Conservation (phyloP, 768 basidiomycete species). For the Lanmaoa pseudosensibilis region DNA sequence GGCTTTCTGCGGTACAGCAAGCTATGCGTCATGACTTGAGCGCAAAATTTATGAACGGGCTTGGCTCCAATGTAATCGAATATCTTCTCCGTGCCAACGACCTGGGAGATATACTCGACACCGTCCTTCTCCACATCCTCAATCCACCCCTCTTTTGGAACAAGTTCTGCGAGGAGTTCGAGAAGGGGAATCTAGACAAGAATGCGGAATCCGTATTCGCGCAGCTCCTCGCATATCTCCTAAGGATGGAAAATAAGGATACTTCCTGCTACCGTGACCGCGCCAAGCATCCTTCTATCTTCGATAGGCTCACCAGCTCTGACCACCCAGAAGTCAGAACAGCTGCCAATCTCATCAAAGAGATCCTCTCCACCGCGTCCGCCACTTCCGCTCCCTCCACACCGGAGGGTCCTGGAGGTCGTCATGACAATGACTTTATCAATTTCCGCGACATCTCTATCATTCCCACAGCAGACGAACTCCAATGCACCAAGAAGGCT, state of each 20-base stretch:
- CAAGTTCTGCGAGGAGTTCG: constrained; percentile 37
- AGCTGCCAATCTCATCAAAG: constrained; percentile 41
- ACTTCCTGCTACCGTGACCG: constrained; percentile 40
- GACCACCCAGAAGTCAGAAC: constrained; percentile 24
- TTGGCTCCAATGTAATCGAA: constrained; percentile 35
- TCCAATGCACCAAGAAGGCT: constrained; percentile 42
- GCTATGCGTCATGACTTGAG: constrained; percentile 44
- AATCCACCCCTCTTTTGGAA: constrained; percentile 55
- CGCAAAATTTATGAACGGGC: constrained; percentile 43
- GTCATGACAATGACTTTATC: constrained; percentile 68
- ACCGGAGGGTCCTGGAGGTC: constrained; percentile 50
- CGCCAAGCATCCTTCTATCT: constrained; percentile 34
- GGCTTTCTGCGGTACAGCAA: constrained; percentile 39
- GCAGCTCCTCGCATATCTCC: constrained; percentile 50
- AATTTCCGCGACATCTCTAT: constrained; percentile 64
- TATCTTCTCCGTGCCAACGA: constrained; percentile 42
- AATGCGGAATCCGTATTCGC: constrained; percentile 42
- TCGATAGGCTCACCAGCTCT: constrained; percentile 28
- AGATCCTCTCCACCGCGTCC: constrained; percentile 34
- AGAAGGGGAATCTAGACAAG: constrained; percentile 33
- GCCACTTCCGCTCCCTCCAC: constrained; percentile 18
- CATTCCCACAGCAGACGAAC: constrained; percentile 61
- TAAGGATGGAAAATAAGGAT: constrained; percentile 38
- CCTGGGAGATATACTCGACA: constrained; percentile 39
- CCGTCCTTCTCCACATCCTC: constrained; percentile 42